Conservation (phyloP, 2,329 filamentous ascomycete species). For the Alternaria ethzedia region DNA sequence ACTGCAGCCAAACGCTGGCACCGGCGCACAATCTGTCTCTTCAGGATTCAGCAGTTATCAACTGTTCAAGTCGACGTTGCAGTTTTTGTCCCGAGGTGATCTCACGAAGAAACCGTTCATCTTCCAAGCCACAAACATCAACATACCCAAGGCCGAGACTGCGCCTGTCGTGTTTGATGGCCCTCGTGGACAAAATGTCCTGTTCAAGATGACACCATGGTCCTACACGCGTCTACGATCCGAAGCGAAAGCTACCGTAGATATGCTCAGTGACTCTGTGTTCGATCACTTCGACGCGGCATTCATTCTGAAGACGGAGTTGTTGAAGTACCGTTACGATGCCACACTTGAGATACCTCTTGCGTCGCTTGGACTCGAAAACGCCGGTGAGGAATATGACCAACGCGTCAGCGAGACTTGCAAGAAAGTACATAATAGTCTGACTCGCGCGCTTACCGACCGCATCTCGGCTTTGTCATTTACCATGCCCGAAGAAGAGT, state of each 20-base stretch:
- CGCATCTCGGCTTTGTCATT: conserved; percentile 69
- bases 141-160: conserved; percentile 50
- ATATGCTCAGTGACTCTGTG: conserved; percentile 74
- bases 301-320: conserved; percentile 72
- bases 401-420: conserved; percentile 50
- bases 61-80: conserved; percentile 92
- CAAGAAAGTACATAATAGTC: conserved; percentile 66
- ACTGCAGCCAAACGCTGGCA: conserved; percentile 76
- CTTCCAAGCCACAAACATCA: conserved; percentile 50
- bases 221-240: conserved; percentile 76
- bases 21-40: conserved; percentile 75
- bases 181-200: conserved; percentile 74
- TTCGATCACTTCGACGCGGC: conserved; percentile 83
- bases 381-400: conserved; percentile 31
- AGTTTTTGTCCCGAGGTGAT: conserved; percentile 79
- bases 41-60: conserved; percentile 87
- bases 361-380: conserved; percentile 35
- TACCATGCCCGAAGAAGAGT: conserved; percentile 29
- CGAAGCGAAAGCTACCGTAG: conserved; percentile 76
- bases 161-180: conserved; percentile 81
- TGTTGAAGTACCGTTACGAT: conserved; percentile 63
- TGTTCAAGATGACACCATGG: conserved; percentile 90
- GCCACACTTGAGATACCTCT: conserved; percentile 54
- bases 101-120: conserved; percentile 70
- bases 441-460: conserved; percentile 77